A percentile compares a stretch with the other conserved stretches of the same genome.
These are phyloP conservation scores for Panaeolus papilionaceus DNA, from an alignment of 768 basidiomycete genomes.

Conservation along the genomic window DNA sequence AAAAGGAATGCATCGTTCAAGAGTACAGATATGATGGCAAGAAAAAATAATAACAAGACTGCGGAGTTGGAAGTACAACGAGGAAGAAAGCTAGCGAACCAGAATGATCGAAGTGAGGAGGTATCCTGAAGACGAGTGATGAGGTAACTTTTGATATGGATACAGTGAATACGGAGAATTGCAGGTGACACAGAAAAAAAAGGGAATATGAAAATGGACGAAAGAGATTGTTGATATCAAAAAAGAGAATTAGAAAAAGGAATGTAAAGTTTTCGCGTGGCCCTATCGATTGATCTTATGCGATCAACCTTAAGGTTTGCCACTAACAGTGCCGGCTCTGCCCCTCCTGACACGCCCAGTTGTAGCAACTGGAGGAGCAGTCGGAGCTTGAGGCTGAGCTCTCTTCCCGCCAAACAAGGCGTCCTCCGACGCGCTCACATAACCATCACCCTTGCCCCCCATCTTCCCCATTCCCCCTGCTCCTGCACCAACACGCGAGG, in stretches of 20 bases:
- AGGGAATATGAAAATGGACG: not conserved
- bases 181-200: not conserved
- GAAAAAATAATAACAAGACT: not conserved
- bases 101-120: not conserved
- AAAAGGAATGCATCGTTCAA: not conserved
- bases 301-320: conserved; percentile 9
- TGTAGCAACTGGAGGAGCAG: not conserved
- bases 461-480: not conserved
- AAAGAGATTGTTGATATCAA: not conserved
- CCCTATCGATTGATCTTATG: conserved; percentile 3
- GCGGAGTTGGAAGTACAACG: not conserved
- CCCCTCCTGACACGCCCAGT: not conserved
- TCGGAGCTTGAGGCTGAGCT: conserved; percentile 10
- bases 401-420: conserved; percentile 7
- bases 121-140: not conserved
- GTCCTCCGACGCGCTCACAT: conserved; percentile 9
- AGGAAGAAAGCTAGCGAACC: not conserved
- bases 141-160: conserved; percentile 5
- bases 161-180: not conserved
- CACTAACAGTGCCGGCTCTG: conserved; percentile 1
- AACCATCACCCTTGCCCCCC: not conserved
- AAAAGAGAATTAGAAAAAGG: not conserved
- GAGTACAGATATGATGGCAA: not conserved
- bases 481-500: not conserved
- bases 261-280: not conserved